phyloP scores from a whole-genome alignment of 2,329 filamentous ascomycete genomes.

The Aureobasidium melanogenum region DNA sequence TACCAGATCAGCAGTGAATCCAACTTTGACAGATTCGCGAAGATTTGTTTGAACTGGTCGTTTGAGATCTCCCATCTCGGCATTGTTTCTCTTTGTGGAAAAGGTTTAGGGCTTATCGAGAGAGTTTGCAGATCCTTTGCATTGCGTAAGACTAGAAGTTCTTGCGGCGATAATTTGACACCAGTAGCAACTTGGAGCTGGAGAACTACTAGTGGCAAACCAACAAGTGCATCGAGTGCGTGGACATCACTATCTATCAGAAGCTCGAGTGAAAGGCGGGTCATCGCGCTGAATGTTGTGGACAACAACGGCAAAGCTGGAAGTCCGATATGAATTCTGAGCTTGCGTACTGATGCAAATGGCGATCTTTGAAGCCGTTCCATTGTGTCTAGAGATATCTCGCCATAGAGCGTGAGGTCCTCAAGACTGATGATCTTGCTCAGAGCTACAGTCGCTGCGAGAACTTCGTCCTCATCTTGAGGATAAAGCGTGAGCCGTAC shows the following conservation, averaged over 20 bases:
- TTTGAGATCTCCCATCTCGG: neutral
- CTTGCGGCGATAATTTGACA: neutral
- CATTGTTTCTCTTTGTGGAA: neutral
- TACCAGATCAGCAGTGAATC: neutral
- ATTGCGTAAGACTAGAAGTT: neutral
- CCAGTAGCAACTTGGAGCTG: neutral
- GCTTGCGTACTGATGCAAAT: neutral
- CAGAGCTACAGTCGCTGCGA: neutral
- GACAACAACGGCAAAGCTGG: neutral
- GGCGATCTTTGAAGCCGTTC: neutral
- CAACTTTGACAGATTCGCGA: neutral
- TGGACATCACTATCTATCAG: neutral
- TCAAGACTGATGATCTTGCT: neutral
- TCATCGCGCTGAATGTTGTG: neutral
- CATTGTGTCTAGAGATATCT: neutral
- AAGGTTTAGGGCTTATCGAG: neutral
- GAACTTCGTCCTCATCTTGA: neutral
- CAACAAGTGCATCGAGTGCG: neutral
- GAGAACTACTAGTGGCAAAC: neutral
- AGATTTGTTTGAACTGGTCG: neutral
- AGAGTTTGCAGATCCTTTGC: neutral
- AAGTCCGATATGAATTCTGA: neutral
- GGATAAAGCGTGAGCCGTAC: neutral
- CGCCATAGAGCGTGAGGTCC: neutral
- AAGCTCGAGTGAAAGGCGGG: neutral